Base-by-base conservation (phyloP, 306 rosid species). In the Prinsepia uniflora region DNA sequence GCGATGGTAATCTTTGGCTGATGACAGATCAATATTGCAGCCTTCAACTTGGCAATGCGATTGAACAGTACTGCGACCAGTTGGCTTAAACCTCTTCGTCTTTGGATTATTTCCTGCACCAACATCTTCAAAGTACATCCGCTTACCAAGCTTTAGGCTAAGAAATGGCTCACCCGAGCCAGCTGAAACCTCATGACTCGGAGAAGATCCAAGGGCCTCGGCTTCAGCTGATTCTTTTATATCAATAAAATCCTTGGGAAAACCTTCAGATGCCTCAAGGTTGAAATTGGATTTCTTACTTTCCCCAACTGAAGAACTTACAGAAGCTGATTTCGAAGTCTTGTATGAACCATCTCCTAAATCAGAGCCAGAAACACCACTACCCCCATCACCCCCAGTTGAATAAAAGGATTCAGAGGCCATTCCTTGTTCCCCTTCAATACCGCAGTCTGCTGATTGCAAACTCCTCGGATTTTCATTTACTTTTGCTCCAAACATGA, bases 1-100 rank as follows among this genome's bases (percentile, higher is more conserved):
- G 54, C 97, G 90, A 84, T 93, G 96, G 82, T 93, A 93, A 80
- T 80, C 92, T 81, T 88, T 93, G 12, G 90, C 92, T 24, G 85
- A 81, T 15, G 86, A 85, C 10, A 93, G 98, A 66, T 90, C 96
- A 47, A 90, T 77, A 67, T 86, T 85, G 81, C 98, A 93, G 60
- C 92, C 97, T 81, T 88, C 97, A 24, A 93, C 98, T 78, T 93
- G 98, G 86, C 98, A 93, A 79, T 62, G 76, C 8, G 89, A 70
- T 39, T 72, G 54, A 39, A 66, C 78, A 19, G 80, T 14, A 60
- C 81, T 82, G 75, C 72, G 87, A 85, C 45, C 54, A 52, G 68
- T 48, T 50, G 88, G 61, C 74, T 79, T 89, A 24, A 62, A 68
- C 78, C 85, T 90, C 83, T 87, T 93, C 41, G 75, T 77, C 12